Evolutionary conservation across 352 stramenopile species (phyloP).

Genomic region (Phytophthora agathidicida): DNA sequence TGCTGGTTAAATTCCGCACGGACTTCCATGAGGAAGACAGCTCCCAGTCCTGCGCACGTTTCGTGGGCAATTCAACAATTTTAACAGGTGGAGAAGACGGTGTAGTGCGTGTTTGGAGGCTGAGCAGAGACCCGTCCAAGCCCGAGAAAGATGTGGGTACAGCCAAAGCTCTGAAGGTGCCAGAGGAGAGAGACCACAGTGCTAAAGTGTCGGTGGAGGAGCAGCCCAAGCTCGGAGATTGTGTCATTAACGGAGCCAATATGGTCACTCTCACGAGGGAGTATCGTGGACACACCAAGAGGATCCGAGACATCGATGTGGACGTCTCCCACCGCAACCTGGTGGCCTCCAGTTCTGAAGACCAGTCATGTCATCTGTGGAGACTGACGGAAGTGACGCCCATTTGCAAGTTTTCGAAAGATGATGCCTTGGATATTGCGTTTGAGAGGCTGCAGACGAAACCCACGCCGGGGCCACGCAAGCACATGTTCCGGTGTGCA

Average conservation of each 20-base stretch:
- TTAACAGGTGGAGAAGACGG: conserved; percentile 86
- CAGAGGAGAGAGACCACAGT: conserved; percentile 24
- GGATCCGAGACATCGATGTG: conserved; percentile 83
- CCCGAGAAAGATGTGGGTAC: conserved; percentile 52
- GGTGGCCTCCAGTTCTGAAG: conserved; percentile 77
- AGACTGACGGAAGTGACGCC: conserved; percentile 67
- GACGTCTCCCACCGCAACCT: conserved; percentile 83
- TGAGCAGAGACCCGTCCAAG: conserved; percentile 57
- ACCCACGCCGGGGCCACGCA: conserved; percentile 43
- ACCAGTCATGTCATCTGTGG: conserved; percentile 84
- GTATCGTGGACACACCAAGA: conserved; percentile 78
- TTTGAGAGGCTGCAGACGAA: conserved; percentile 59
- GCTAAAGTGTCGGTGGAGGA: conserved; percentile 27
- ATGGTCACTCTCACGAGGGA: conserved; percentile 76
- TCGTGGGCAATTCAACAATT: conserved; percentile 80
- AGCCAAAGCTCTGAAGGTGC: conserved; percentile 40
- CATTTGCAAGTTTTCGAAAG: conserved; percentile 77
- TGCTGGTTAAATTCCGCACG: conserved; percentile 83
- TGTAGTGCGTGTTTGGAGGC: conserved; percentile 73
- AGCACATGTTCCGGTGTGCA: conserved; percentile 85
- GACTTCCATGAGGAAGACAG: conserved; percentile 80
- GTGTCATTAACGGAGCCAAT: conserved; percentile 48
- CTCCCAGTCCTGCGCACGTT: conserved; percentile 75
- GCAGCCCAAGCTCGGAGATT: conserved; percentile 63
- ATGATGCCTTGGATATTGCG: conserved; percentile 73